Evolutionary conservation across 2,329 filamentous ascomycete genomes (phyloP).

Genomic region (Pyrenochaeta sp.): DNA sequence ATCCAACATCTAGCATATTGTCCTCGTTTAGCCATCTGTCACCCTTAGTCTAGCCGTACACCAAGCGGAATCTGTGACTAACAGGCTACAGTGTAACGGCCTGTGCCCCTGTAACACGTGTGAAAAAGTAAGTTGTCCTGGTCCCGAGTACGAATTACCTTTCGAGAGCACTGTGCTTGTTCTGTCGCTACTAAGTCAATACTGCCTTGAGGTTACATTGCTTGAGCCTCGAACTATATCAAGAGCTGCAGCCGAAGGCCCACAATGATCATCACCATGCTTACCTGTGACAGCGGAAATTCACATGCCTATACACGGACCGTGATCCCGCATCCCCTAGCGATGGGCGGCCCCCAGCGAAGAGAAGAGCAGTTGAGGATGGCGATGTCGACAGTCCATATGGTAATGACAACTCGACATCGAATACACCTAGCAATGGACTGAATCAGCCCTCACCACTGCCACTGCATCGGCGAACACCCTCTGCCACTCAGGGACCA

Average conservation of each 20-base stretch:
- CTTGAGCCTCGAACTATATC: neutral
- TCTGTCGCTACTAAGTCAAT: neutral
- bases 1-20: neutral
- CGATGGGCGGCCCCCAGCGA: conserved; percentile 49
- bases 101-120: conserved; percentile 65
- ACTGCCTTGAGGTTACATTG: neutral
- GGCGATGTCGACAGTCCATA: conserved; percentile 22
- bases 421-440: conserved; percentile 33
- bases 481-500: conserved; percentile 21
- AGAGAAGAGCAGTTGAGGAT: conserved; percentile 35
- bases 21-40: conserved; percentile 6
- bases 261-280: conserved; percentile 1
- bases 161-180: neutral
- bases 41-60: neutral
- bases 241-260: neutral
- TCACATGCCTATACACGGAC: conserved; percentile 49
- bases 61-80: conserved; percentile 8
- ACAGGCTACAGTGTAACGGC: conserved; percentile 63
- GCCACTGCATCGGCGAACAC: conserved; percentile 19
- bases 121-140: conserved; percentile 54
- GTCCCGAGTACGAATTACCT: neutral
- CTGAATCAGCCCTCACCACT: conserved; percentile 27
- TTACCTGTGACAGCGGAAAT: conserved; percentile 47
- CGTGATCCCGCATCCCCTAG: conserved; percentile 44
- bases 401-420: conserved; percentile 25